Percentiles rank a stretch among this genome's conserved stretches.
phyloP scores from a whole-genome alignment of 2,329 filamentous ascomycete species.

The Alternaria metachromatica region DNA sequence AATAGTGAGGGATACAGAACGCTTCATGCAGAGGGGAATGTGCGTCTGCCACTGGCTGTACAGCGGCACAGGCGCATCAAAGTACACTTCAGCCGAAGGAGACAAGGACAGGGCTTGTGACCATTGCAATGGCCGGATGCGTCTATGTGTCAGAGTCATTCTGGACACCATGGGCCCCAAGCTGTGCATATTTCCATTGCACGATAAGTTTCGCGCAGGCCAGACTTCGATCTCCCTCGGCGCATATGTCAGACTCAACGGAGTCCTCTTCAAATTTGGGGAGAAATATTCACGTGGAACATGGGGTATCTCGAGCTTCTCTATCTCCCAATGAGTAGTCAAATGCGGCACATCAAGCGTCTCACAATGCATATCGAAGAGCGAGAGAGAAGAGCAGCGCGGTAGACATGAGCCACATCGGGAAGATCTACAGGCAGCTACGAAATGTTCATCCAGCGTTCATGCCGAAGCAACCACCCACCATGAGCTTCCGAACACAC shows the following conservation, averaged over 20 bases:
- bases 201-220: neutral
- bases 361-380: neutral
- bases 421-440: neutral
- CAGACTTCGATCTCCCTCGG: neutral
- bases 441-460: neutral
- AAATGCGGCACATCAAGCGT: neutral
- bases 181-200: neutral
- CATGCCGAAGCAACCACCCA: neutral
- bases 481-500: neutral
- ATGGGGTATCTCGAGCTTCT: neutral
- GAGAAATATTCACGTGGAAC: neutral
- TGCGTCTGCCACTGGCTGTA: neutral
- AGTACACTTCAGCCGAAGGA: neutral
- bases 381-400: neutral
- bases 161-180: neutral
- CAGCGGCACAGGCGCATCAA: neutral
- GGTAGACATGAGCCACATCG: neutral
- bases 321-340: neutral
- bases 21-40: neutral
- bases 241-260: neutral
- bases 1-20: neutral
- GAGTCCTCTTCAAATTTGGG: neutral
- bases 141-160: neutral
- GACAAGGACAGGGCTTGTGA: neutral
- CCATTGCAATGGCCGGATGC: neutral